Conservation (phyloP, 202 grass and related monocot genomes). For the Cymbopogon flexuosus region DNA sequence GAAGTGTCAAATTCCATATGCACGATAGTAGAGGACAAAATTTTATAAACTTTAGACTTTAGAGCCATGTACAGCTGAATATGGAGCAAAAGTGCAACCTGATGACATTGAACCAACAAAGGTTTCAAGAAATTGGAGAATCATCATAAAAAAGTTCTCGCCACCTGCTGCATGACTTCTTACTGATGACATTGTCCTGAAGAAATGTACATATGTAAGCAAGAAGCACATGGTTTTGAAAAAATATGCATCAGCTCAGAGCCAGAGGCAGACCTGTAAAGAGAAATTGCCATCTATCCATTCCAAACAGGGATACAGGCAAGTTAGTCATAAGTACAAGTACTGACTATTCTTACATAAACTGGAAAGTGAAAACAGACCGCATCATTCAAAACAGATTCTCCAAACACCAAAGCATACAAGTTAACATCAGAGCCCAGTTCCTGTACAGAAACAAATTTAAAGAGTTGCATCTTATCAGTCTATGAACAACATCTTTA, state of each 20-base stretch:
- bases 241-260: conserved; percentile 25
- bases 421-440: conserved; percentile 91
- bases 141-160: conserved; percentile 76
- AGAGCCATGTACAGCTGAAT: not conserved
- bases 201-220: conserved; percentile 36
- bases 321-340: conserved; percentile 41
- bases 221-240: not conserved
- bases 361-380: conserved; percentile 57
- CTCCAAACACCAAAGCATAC: conserved; percentile 96
- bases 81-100: conserved; percentile 47
- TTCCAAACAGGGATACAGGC: conserved; percentile 35
- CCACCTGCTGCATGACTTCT: conserved; percentile 78
- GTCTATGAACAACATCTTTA: not conserved
- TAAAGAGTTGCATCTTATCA: conserved; percentile 24
- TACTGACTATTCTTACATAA: not conserved
- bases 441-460: conserved; percentile 65
- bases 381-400: conserved; percentile 97
- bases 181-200: conserved; percentile 97
- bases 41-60: not conserved
- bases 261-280: conserved; percentile 80
- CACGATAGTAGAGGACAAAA: not conserved
- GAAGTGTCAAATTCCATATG: not conserved
- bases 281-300: conserved; percentile 97
- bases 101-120: conserved; percentile 98
- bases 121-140: conserved; percentile 92